A percentile compares a stretch with the other conserved stretches of the same genome.
phyloP scores from a whole-genome alignment of 2,329 filamentous ascomycete genomes.

The Ceratocystis cubensis region DNA sequence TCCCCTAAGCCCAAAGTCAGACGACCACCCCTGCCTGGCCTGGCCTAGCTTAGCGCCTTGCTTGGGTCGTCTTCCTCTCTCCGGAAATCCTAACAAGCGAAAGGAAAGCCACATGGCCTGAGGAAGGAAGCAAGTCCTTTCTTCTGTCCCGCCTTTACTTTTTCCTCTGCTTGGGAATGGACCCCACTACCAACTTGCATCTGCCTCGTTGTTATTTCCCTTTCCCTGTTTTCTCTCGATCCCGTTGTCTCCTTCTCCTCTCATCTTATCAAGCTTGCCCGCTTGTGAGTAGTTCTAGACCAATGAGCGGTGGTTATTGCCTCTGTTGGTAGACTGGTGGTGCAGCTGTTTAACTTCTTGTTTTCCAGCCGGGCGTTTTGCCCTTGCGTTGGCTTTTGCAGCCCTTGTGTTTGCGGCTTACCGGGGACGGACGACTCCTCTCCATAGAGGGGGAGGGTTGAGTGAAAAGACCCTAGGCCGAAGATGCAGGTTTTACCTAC shows the following conservation, averaged over 20 bases:
- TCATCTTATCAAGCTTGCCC: not conserved
- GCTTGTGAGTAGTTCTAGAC: not conserved
- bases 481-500: not conserved
- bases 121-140: not conserved
- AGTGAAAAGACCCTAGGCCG: not conserved
- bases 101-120: slow-evolving; percentile 7
- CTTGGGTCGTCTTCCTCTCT: not conserved
- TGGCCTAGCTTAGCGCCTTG: not conserved
- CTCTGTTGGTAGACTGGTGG: too few relatives aligned
- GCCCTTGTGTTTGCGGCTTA: not conserved
- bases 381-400: not conserved
- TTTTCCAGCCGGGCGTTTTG: too few relatives aligned
- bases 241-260: not conserved
- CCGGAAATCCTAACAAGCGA: slow-evolving; percentile 8
- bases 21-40: not conserved
- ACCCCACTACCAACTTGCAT: not conserved
- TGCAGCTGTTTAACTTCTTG: too few relatives aligned
- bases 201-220: not conserved
- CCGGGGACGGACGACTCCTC: not conserved
- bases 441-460: not conserved
- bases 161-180: not conserved
- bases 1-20: not conserved
- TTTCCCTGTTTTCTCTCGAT: not conserved
- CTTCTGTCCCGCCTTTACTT: not conserved
- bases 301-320: not conserved